Evolutionary conservation across 2,329 filamentous ascomycete species (phyloP), one percentile per base, ranked within the genome.

Genomic region (Aspergillus fischeri): DNA sequence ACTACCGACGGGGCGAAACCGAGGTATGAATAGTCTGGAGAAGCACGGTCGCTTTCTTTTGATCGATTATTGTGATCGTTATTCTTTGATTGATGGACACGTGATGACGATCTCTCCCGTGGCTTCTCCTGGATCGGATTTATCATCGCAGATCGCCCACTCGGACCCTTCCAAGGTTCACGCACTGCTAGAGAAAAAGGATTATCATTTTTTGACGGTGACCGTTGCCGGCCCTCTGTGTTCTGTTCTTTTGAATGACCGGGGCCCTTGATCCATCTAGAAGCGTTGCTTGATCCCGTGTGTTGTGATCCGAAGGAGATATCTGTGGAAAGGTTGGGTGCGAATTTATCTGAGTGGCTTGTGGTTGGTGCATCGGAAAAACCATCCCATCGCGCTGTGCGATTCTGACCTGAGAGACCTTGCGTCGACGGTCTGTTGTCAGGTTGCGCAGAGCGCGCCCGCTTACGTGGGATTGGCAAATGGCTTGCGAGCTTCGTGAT

Each of bases 141-240:
- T 35, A 89, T 81, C 55, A 90, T 79, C 38, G 83, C 78, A 45
- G 81, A 81, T 62, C 89, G 83, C 28, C 89, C 89, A 69, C 86
- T 91, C 41, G 86, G 85, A 20, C 89, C 89, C 65, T 86, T 87
- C 89, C 89, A 92, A 56, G 86, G 77, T 53, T 78, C 75, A 47
- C 73, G 73, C 48, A 67, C 57, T 42, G 63, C 80, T 4, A 86
- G 84, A 24, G 80, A 52, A 68, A 55, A 50, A 7, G 52, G 48
- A 35, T 63, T 35, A 44, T 59, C 55, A 29, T 77, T 27, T 80
- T 77, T 53, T 77, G 73, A 59, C 77, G 73, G 58, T 65, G 70
- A 63, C 49, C 65, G 68, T 51, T 63, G 67, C 62, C 70, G 68
- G 41, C 63, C 67, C 60, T 71, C 70, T 35, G 67, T 65, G 49